These are phyloP conservation scores for Sphaerostilbella broomeana DNA, from an alignment of 2,329 filamentous ascomycete species.

Conservation along the genomic window DNA sequence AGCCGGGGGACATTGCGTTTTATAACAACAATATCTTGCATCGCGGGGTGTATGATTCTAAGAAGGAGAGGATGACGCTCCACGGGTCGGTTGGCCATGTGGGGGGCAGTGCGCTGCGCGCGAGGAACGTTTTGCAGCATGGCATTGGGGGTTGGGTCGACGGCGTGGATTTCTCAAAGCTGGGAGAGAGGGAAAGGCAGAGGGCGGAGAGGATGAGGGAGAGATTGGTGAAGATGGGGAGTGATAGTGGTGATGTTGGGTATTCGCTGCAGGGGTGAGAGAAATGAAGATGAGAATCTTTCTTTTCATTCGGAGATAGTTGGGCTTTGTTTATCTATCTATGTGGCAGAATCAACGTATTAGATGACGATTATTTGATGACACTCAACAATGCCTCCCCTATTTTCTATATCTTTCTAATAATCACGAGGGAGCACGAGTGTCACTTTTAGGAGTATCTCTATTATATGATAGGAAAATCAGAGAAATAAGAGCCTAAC, in stretches of 20 bases:
- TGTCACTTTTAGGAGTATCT: too few species aligned
- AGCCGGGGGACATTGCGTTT: slow-evolving; percentile 74
- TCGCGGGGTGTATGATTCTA: slow-evolving; percentile 56
- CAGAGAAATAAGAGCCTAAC: too few species aligned
- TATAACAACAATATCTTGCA: slow-evolving; percentile 89
- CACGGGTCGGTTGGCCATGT: slow-evolving; percentile 65
- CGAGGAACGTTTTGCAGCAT: slow-evolving; percentile 70
- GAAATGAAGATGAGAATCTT: too few species aligned
- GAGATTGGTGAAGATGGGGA: slow-evolving; percentile 56
- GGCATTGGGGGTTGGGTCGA: slow-evolving; percentile 62
- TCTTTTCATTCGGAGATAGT: too few species aligned
- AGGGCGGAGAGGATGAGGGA: slow-evolving; percentile 59
- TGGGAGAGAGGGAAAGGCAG: slow-evolving; percentile 37
- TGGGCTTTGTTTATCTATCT: too few species aligned
- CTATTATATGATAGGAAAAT: too few species aligned
- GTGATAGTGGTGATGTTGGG: slow-evolving; percentile 53
- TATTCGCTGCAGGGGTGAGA: slow-evolving; percentile 53
- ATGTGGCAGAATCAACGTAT: too few species aligned
- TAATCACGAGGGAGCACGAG: too few species aligned
- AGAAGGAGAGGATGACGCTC: slow-evolving; percentile 59
- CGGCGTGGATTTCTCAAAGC: slow-evolving; percentile 46
- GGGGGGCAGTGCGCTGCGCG: slow-evolving; percentile 47
- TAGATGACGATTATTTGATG: too few species aligned
- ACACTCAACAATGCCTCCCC: too few species aligned
- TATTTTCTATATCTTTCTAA: too few species aligned